phyloP scores from a whole-genome alignment of 2,329 filamentous ascomycete species.

The Biscogniauxia marginata region DNA sequence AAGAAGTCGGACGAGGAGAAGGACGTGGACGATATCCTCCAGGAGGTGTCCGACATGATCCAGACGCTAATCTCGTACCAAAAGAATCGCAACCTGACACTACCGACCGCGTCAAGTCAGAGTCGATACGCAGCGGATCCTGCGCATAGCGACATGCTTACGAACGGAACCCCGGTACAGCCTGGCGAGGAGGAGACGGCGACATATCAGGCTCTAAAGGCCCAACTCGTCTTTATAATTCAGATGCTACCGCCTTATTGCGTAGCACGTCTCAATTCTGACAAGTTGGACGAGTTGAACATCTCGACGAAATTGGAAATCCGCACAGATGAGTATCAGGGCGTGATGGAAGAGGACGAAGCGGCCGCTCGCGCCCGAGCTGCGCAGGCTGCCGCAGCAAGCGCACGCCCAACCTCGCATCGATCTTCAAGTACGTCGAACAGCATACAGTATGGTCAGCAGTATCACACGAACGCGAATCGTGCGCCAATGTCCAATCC shows the following conservation, averaged over 20 bases:
- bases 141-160: slow-evolving; percentile 65
- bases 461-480: slow-evolving; percentile 46
- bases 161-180: slow-evolving; percentile 63
- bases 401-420: slow-evolving; percentile 37
- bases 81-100: slow-evolving; percentile 70
- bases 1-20: slow-evolving; percentile 54
- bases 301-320: slow-evolving; percentile 78
- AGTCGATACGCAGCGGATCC: slow-evolving; percentile 61
- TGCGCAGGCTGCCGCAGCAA: slow-evolving; percentile 37
- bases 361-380: slow-evolving; percentile 53
- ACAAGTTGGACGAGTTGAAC: slow-evolving; percentile 78
- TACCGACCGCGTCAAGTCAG: slow-evolving; percentile 58
- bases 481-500: slow-evolving; percentile 43
- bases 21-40: slow-evolving; percentile 66
- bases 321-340: slow-evolving; percentile 69
- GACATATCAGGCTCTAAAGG: slow-evolving; percentile 72
- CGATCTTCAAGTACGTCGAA: slow-evolving; percentile 39
- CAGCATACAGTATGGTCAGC: slow-evolving; percentile 44
- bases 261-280: slow-evolving; percentile 81
- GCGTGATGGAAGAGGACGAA: slow-evolving; percentile 83
- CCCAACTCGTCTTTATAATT: slow-evolving; percentile 72
- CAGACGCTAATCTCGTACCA: slow-evolving; percentile 77
- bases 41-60: slow-evolving; percentile 72
- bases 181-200: slow-evolving; percentile 62
- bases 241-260: slow-evolving; percentile 78